Evolutionary conservation across 768 basidiomycete genomes (phyloP).

Genomic region (Kwoniella sp.): DNA sequence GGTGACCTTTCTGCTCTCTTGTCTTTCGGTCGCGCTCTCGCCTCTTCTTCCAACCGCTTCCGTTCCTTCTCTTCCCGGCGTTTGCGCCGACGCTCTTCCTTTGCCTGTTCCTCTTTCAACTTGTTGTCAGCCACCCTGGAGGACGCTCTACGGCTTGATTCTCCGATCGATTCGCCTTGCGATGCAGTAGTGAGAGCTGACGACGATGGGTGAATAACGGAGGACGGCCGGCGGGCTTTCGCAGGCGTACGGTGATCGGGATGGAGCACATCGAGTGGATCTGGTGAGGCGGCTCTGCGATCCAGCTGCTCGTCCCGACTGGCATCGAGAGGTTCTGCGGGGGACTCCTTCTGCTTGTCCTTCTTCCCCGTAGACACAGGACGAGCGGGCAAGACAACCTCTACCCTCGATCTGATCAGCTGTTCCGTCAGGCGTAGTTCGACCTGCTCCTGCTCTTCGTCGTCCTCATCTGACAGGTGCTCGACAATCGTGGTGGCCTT

Average conservation of each 20-base stretch:
- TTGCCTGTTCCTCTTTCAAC: conserved; percentile 23
- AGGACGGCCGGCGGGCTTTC: too few species aligned
- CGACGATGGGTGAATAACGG: conserved; percentile 1
- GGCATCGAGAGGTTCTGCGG: too few species aligned
- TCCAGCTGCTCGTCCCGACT: too few species aligned
- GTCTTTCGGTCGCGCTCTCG: neutral
- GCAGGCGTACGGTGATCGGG: neutral
- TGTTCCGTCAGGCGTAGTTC: neutral
- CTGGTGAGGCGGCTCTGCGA: conserved; percentile 6
- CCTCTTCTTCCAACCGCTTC: conserved; percentile 1
- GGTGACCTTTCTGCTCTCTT: conserved; percentile 1
- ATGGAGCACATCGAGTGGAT: conserved; percentile 5
- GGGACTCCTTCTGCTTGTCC: too few species aligned
- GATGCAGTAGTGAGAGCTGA: neutral
- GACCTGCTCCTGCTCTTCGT: conserved; percentile 11
- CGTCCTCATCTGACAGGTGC: conserved; percentile 1
- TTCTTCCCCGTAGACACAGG: too few species aligned
- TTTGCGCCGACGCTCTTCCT: conserved; percentile 25
- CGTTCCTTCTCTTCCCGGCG: conserved; percentile 27
- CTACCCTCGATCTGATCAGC: conserved; percentile 6
- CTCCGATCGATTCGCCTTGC: neutral
- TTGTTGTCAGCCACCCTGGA: conserved; percentile 18
- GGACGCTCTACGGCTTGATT: conserved; percentile 12
- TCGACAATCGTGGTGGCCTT: neutral
- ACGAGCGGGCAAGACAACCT: conserved; percentile 8